These are phyloP conservation scores for Botrytis galanthina DNA, from an alignment of 2,329 filamentous ascomycete species.

Conservation along the genomic window DNA sequence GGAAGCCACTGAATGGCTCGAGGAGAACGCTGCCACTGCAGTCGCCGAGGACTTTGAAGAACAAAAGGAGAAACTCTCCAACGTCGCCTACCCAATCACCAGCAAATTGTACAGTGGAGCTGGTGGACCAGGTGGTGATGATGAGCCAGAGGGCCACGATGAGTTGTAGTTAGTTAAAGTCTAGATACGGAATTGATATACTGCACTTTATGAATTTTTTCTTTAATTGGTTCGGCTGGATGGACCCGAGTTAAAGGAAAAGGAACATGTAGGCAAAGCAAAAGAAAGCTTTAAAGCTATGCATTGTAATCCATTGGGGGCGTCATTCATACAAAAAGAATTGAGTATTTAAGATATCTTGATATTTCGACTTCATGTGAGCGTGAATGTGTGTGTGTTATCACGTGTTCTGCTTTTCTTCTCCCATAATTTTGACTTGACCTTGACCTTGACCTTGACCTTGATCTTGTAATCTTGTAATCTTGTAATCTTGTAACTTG, in stretches of 20 bases:
- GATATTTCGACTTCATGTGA: not conserved
- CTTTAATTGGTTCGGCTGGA: not conserved
- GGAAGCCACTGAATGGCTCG: slow-evolving; percentile 95
- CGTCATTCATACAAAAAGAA: slow-evolving; percentile 11
- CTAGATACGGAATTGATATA: slow-evolving; percentile 8
- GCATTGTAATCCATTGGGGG: slow-evolving; percentile 15
- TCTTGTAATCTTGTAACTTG: not conserved
- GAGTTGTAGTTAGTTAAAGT: slow-evolving; percentile 62
- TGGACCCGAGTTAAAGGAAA: slow-evolving; percentile 4
- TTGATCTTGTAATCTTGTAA: no score
- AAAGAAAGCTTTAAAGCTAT: not conserved
- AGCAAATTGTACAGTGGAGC: slow-evolving; percentile 84
- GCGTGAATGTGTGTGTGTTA: not conserved
- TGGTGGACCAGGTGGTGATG: slow-evolving; percentile 65
- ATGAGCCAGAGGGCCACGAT: slow-evolving; percentile 68
- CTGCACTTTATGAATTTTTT: not conserved
- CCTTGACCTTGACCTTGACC: not conserved
- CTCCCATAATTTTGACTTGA: not conserved
- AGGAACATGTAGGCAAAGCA: not conserved
- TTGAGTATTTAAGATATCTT: not conserved
- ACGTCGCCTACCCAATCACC: slow-evolving; percentile 96
- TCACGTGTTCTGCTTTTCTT: not conserved
- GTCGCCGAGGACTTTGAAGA: slow-evolving; percentile 95
- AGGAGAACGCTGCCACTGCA: slow-evolving; percentile 86
- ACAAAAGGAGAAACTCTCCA: slow-evolving; percentile 98